Evolutionary conservation across 2,329 filamentous ascomycete species (phyloP).

Genomic region (Eutypella sp.): DNA sequence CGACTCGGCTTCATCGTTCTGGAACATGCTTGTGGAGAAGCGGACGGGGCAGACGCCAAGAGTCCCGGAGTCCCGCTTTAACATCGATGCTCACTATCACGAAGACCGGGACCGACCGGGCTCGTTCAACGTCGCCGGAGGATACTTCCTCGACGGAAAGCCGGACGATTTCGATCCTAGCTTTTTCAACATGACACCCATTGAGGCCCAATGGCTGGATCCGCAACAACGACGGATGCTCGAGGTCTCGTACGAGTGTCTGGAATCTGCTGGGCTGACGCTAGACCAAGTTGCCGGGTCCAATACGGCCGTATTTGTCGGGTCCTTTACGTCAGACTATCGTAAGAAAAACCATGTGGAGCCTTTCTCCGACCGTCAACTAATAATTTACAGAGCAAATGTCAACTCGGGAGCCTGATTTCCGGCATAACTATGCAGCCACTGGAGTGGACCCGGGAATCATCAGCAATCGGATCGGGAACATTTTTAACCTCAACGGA

Average conservation of each 20-base stretch:
- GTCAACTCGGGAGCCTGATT: slow-evolving; percentile 17
- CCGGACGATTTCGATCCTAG: slow-evolving; percentile 20
- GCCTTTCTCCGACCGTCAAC: not conserved
- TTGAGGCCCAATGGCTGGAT: slow-evolving; percentile 36
- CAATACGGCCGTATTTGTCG: slow-evolving; percentile 24
- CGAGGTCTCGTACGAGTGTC: slow-evolving; percentile 36
- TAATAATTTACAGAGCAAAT: slow-evolving; percentile 18
- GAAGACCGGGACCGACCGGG: slow-evolving; percentile 17
- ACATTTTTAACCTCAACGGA: slow-evolving; percentile 34
- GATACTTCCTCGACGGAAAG: slow-evolving; percentile 20
- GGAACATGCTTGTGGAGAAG: slow-evolving; percentile 16
- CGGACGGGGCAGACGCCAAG: slow-evolving; percentile 15
- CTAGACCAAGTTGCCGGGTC: slow-evolving; percentile 22
- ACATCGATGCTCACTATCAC: slow-evolving; percentile 20
- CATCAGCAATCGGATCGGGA: slow-evolving; percentile 31
- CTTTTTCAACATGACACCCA: slow-evolving; percentile 35
- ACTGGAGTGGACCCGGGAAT: slow-evolving; percentile 32
- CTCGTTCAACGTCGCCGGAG: slow-evolving; percentile 16
- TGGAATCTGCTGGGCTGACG: slow-evolving; percentile 32
- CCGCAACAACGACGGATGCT: slow-evolving; percentile 37
- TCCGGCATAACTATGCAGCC: slow-evolving; percentile 21
- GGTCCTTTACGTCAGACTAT: slow-evolving; percentile 19
- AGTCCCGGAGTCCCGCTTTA: slow-evolving; percentile 18
- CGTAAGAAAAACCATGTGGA: slow-evolving; percentile 10
- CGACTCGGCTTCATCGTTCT: slow-evolving; percentile 15